These are phyloP conservation scores for Tulasnella sp. DNA, from an alignment of 768 basidiomycete species.

Conservation along the genomic window DNA sequence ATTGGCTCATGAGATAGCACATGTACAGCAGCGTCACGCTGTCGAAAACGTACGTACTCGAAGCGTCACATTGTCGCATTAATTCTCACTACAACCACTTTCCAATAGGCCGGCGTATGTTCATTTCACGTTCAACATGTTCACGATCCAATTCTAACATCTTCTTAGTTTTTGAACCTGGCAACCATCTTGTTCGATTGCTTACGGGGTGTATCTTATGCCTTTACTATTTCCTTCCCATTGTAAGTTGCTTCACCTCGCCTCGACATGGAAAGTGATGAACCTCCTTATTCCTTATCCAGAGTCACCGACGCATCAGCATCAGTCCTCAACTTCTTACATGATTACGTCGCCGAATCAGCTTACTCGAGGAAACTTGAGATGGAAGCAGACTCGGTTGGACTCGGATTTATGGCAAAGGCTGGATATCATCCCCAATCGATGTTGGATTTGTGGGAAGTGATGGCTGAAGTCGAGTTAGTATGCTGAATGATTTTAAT, in stretches of 20 bases:
- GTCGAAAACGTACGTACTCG: constrained; percentile 32
- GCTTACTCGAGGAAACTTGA: constrained; percentile 34
- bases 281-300: neutral
- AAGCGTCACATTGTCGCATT: neutral
- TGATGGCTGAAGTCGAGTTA: constrained; percentile 30
- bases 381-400: constrained; percentile 32
- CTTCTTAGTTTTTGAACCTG: constrained; percentile 29
- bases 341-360: constrained; percentile 28
- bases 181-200: constrained; percentile 33
- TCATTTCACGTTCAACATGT: neutral
- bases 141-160: neutral
- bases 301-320: constrained; percentile 29
- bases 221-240: constrained; percentile 33
- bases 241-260: constrained; percentile 20
- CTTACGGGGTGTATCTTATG: constrained; percentile 30
- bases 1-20: constrained; percentile 31
- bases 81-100: neutral
- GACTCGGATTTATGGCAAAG: constrained; percentile 31
- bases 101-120: neutral
- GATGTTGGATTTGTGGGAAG: constrained; percentile 31
- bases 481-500: neutral
- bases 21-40: constrained; percentile 28
- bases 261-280: neutral
- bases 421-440: constrained; percentile 33
- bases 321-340: constrained; percentile 29